Percentiles rank a stretch among this genome's conserved stretches.
Evolutionary conservation across 768 basidiomycete genomes (phyloP).

Genomic region (Mycena polygramma): DNA sequence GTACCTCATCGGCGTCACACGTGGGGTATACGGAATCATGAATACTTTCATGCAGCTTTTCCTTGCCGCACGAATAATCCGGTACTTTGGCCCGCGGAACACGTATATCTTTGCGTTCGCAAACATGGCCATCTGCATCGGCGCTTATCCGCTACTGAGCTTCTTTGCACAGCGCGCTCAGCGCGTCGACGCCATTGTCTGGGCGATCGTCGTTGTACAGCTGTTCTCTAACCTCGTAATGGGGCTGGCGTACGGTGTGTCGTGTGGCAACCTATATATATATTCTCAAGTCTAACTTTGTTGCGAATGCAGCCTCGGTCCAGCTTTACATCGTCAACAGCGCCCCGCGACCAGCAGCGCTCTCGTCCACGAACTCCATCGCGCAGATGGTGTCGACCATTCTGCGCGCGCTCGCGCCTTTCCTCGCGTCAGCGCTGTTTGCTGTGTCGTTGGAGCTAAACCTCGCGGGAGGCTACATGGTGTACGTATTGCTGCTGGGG

Average conservation of each 20-base stretch:
- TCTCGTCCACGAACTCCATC: constrained; percentile 68
- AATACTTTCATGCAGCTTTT: constrained; percentile 63
- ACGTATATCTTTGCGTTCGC: constrained; percentile 52
- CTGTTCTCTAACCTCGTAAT: constrained; percentile 30
- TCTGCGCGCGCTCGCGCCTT: constrained; percentile 65
- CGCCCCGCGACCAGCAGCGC: constrained; percentile 53
- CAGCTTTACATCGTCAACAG: constrained; percentile 60
- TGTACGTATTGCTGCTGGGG: constrained; percentile 52
- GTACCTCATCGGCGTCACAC: constrained; percentile 62
- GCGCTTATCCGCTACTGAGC: constrained; percentile 32
- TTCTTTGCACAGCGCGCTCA: constrained; percentile 34
- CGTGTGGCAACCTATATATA: no score
- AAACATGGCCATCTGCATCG: constrained; percentile 33
- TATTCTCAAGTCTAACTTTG: background rate
- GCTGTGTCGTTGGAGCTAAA: constrained; percentile 62
- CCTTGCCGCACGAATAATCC: constrained; percentile 58
- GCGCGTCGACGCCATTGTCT: constrained; percentile 33
- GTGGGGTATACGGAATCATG: constrained; percentile 59
- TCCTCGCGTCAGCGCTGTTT: constrained; percentile 68
- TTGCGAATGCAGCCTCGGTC: constrained; percentile 50
- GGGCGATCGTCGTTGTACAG: constrained; percentile 35
- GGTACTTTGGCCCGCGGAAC: constrained; percentile 59
- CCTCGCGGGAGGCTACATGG: constrained; percentile 60
- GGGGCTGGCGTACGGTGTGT: constrained; percentile 29
- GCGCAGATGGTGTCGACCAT: constrained; percentile 66